Evolutionary conservation across 441 rosid genomes (phyloP).

Genomic region (Viola pubescens): DNA sequence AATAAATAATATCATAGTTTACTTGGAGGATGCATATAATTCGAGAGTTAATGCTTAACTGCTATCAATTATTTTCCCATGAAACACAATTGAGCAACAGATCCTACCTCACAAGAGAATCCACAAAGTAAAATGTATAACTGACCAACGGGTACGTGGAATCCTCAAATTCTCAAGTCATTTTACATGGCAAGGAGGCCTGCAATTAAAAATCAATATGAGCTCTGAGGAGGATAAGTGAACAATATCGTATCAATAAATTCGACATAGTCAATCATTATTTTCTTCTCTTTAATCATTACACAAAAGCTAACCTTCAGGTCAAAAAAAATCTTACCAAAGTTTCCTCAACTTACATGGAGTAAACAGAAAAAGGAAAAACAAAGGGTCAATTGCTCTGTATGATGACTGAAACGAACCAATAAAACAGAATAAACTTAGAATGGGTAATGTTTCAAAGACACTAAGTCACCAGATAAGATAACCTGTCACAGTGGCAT

Average conservation of each 20-base stretch:
- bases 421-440: no score
- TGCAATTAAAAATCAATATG: constrained; percentile 8
- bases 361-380: no score
- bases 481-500: no score
- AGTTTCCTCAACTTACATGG: not conserved
- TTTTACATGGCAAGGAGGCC: not conserved
- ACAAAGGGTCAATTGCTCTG: no score
- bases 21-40: not conserved
- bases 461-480: no score
- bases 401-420: no score
- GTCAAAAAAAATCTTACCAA: not conserved
- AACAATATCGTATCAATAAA: not conserved
- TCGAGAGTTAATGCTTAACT: not conserved
- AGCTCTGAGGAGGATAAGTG: not conserved
- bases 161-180: constrained; percentile 4
- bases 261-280: not conserved
- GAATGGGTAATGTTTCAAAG: no score
- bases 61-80: not conserved
- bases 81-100: not conserved
- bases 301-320: constrained; percentile 12
- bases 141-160: not conserved
- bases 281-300: not conserved
- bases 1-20: no score
- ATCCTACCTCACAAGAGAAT: not conserved
- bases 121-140: not conserved